A percentile compares a stretch with the other conserved stretches of the same genome.
Evolutionary conservation across 2,329 filamentous ascomycete species (phyloP).

Genomic region (Colletotrichum sp.): DNA sequence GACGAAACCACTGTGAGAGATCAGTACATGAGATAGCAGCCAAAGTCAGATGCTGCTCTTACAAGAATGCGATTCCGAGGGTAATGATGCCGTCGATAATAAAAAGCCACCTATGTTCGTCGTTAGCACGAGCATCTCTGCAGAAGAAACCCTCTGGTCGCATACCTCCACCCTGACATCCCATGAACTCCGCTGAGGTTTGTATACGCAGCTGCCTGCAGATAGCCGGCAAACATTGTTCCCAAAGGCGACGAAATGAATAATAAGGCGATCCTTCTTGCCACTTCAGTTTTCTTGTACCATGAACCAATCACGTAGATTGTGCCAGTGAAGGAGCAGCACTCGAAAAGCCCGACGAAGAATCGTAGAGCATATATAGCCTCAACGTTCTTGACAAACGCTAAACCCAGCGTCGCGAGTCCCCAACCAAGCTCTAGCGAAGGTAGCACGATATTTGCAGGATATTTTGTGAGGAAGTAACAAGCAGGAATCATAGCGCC

Average conservation of each 20-base stretch:
- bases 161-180: neutral
- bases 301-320: neutral
- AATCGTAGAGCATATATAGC: neutral
- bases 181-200: neutral
- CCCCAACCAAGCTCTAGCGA: neutral
- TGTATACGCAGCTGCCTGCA: neutral
- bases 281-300: neutral
- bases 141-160: neutral
- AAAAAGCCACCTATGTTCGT: neutral
- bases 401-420: neutral
- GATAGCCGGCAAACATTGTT: neutral
- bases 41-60: neutral
- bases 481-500: neutral
- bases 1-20: constrained; percentile 51
- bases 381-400: neutral
- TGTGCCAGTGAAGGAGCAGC: neutral
- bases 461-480: neutral
- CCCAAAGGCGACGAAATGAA: neutral
- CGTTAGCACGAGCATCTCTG: neutral
- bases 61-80: neutral
- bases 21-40: constrained; percentile 28
- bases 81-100: neutral
- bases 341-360: neutral
- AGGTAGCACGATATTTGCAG: neutral
- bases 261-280: neutral